Base-by-base conservation (phyloP, 192 early-diverging fungal genomes). In the Coemansia sp. region DNA sequence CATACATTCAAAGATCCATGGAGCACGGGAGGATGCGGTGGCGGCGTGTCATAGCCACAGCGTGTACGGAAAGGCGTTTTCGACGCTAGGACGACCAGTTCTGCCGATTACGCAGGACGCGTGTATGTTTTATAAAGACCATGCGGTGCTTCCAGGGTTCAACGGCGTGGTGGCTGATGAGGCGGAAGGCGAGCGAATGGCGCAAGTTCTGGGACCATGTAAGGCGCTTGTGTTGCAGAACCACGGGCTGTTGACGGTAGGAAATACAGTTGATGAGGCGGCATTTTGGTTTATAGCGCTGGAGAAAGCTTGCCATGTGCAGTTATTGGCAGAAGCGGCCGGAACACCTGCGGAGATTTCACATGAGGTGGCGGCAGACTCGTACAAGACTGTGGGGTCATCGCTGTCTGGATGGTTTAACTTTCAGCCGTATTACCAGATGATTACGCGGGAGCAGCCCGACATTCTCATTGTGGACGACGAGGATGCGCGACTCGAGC, bases 41-140 rank as follows among this genome's bases (percentile, higher is more conserved):
- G 84, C 82, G 19, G 86, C 85, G 0, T 83, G 79, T 55, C 86
- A 87, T 54, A 87, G 81, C 47, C 87, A 88, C 70, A 83, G 80
- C 12, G 79, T 86, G 62, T 80, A 88, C 38, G 87, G 85, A 16
- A 86, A 84, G 66, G 76, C 87, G 49, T 85, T 88, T 47, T 85
- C 87, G 23, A 51, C 75, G 1, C 39, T 85, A 10, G 85, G 71
- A 7, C 49, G 63, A 31, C 58, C 64, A 3, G 37, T 88, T 9
- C 38, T 77, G 41, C 85, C 85, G 0, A 83, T 88, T 37, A 82
- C 84, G 49, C 87, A 88, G 66, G 87, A 88, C 27, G 80, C 87
- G 1, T 88, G 87, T 50, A 80, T 82, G 37, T 88, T 88, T 58
- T 88, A 78, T 59, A 61, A 84, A 0, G 58, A 77, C 57, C 87